phyloP scores from a whole-genome alignment of 2,329 filamentous ascomycete genomes.

The Septoria linicola region DNA sequence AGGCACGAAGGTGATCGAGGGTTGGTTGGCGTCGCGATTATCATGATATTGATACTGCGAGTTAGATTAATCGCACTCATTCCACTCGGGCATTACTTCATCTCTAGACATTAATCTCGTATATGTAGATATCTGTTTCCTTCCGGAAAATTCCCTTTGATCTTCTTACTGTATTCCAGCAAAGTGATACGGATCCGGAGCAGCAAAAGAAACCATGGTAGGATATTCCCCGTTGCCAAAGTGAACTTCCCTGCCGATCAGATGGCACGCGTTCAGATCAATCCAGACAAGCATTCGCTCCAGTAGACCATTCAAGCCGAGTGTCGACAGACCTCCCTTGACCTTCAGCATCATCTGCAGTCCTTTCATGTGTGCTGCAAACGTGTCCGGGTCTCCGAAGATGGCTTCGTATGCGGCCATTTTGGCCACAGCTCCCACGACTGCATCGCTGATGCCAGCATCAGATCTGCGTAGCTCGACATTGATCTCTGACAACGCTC shows the following conservation, averaged over 20 bases:
- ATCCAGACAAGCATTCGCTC: slow-evolving; percentile 41
- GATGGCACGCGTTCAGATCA: slow-evolving; percentile 25
- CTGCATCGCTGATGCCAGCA: slow-evolving; percentile 38
- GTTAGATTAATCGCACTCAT: no score
- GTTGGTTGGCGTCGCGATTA: slow-evolving; percentile 42
- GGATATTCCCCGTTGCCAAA: slow-evolving; percentile 25
- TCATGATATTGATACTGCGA: no score
- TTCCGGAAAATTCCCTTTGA: not conserved
- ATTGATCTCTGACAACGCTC: slow-evolving; percentile 46
- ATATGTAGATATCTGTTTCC: not conserved
- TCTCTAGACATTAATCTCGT: not conserved
- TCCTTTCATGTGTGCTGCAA: slow-evolving; percentile 48
- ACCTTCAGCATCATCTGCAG: slow-evolving; percentile 43
- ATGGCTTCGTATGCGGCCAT: slow-evolving; percentile 54
- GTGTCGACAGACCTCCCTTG: slow-evolving; percentile 43
- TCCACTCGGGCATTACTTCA: not conserved
- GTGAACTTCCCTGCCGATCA: slow-evolving; percentile 22
- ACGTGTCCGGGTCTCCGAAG: slow-evolving; percentile 44
- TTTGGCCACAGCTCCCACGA: slow-evolving; percentile 51
- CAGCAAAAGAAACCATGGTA: slow-evolving; percentile 26
- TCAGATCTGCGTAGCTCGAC: slow-evolving; percentile 33
- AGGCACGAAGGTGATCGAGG: slow-evolving; percentile 39
- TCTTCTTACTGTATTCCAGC: slow-evolving; percentile 23
- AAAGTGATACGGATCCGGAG: slow-evolving; percentile 29
- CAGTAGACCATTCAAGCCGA: slow-evolving; percentile 38